These are phyloP conservation scores for Solanum aculeatissimum DNA, from an alignment of 305 asterid species.

Conservation along the genomic window DNA sequence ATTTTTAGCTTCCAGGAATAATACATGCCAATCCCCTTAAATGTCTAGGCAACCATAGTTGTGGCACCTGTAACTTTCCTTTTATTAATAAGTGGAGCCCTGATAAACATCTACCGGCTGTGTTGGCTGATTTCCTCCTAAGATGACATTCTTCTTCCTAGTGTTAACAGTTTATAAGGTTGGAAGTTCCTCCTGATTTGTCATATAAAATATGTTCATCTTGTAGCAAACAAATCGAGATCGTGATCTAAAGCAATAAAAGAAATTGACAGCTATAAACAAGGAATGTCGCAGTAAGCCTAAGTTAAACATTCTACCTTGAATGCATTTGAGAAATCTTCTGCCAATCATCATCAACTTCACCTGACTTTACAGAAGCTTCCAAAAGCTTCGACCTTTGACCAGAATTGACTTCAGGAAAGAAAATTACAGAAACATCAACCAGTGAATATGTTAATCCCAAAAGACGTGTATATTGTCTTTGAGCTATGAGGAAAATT, in stretches of 20 bases:
- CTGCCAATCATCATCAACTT: slow-evolving; percentile 71
- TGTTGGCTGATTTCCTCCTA: neutral
- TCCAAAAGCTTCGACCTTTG: slow-evolving; percentile 24
- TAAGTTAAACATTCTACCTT: slow-evolving; percentile 33
- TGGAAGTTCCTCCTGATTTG: neutral
- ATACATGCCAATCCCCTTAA: neutral
- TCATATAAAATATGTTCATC: neutral
- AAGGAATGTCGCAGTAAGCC: neutral
- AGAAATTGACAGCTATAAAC: neutral
- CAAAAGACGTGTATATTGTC: neutral
- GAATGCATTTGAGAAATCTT: slow-evolving; percentile 70
- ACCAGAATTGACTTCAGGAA: slow-evolving; percentile 20
- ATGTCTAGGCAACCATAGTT: neutral
- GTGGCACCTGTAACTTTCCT: neutral
- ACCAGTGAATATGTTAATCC: neutral
- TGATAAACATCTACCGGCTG: neutral
- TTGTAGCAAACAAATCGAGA: neutral
- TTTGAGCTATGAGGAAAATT: neutral
- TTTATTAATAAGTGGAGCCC: neutral
- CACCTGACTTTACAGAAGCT: slow-evolving; percentile 34
- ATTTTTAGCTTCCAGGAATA: neutral
- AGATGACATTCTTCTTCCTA: neutral
- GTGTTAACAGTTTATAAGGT: neutral
- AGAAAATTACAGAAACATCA: neutral
- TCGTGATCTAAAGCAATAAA: neutral